These are phyloP conservation scores for Xylaria sp. DNA, from an alignment of 2,329 filamentous ascomycete genomes.

Conservation along the genomic window DNA sequence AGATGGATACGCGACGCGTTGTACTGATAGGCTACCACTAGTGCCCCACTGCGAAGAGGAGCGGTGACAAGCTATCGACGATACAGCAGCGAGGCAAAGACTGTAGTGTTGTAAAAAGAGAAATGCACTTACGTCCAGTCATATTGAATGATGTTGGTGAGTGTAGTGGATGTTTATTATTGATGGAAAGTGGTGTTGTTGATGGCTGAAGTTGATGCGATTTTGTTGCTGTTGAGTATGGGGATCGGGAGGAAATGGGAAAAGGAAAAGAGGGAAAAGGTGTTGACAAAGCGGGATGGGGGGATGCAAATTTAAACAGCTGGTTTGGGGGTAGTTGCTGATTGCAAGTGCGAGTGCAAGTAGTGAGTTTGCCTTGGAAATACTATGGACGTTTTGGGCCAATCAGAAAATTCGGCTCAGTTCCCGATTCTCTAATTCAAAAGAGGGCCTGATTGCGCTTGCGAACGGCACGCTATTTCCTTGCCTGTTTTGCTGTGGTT, in stretches of 20 bases:
- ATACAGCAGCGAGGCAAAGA: constrained; percentile 35
- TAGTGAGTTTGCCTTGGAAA: constrained; percentile 35
- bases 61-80: constrained; percentile 1
- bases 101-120: constrained; percentile 27
- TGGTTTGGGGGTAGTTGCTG: constrained; percentile 46
- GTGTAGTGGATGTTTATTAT: constrained; percentile 41
- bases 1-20: constrained; percentile 47
- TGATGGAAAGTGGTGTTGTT: constrained; percentile 44
- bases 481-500: constrained; percentile 42
- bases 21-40: constrained; percentile 26
- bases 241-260: constrained; percentile 42
- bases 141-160: constrained; percentile 61
- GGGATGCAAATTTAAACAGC: constrained; percentile 39
- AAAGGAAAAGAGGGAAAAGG: constrained; percentile 26
- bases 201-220: constrained; percentile 39
- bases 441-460: constrained; percentile 38
- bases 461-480: constrained; percentile 38
- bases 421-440: constrained; percentile 37
- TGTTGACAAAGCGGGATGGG: constrained; percentile 33
- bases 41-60: constrained; percentile 42
- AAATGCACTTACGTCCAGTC: constrained; percentile 74
- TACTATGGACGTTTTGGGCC: constrained; percentile 29
- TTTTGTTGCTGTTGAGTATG: constrained; percentile 46
- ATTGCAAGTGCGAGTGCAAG: constrained; percentile 40
- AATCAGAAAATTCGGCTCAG: constrained; percentile 41